Conservation (phyloP, 305 asterid genomes). For the Rubia peregrina region DNA sequence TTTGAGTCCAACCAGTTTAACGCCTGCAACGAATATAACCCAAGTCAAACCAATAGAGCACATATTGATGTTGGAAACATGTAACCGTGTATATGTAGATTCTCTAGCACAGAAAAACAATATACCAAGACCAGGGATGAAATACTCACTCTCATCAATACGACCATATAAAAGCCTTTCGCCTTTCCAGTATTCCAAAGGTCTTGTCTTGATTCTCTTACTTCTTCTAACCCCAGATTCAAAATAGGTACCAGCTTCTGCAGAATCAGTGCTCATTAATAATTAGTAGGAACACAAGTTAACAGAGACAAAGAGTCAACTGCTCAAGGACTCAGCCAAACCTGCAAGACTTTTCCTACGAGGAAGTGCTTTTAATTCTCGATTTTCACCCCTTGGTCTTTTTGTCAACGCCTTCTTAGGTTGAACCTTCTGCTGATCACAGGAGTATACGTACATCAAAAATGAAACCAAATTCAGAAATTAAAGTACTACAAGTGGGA, state of each 20-base stretch:
- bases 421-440: slow-evolving; percentile 6
- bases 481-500: neutral
- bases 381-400: slow-evolving; percentile 30
- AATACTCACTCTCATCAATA: slow-evolving; percentile 55
- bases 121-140: slow-evolving; percentile 1
- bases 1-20: slow-evolving; percentile 63
- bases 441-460: neutral
- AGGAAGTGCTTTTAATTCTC: slow-evolving; percentile 43
- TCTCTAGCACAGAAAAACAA: neutral
- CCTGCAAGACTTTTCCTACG: slow-evolving; percentile 84
- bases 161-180: slow-evolving; percentile 75
- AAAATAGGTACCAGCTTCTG: slow-evolving; percentile 70
- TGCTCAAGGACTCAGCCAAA: slow-evolving; percentile 25
- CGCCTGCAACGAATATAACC: slow-evolving; percentile 39
- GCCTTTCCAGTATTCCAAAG: slow-evolving; percentile 90
- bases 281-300: slow-evolving; percentile 15
- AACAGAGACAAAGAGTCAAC: slow-evolving; percentile 9
- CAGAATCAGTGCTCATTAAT: slow-evolving; percentile 24
- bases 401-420: slow-evolving; percentile 16
- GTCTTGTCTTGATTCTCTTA: slow-evolving; percentile 74
- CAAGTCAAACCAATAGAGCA: neutral
- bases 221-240: slow-evolving; percentile 81
- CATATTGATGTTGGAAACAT: neutral
- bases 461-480: neutral
- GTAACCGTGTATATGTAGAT: neutral